Base-by-base conservation (phyloP, 306 rosid genomes). In the Cucurbita moschata region DNA sequence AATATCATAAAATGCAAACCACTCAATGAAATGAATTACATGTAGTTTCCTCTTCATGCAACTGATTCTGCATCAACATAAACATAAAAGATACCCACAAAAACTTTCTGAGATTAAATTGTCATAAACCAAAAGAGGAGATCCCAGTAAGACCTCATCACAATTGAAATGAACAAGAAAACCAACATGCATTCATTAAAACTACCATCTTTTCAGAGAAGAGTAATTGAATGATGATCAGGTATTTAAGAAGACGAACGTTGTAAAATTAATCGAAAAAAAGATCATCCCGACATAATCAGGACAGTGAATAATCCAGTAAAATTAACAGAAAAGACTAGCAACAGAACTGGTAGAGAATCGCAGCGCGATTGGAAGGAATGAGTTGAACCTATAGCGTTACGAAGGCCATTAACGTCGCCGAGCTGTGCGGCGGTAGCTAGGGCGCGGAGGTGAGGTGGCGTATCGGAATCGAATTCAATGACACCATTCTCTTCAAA, bases 361-460 rank as follows among this genome's bases (percentile, higher is more conserved):
- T 67, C 12, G 19, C 26, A 43, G 55, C 4, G 16, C 2, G 21
- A n/a, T 37, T 13, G 55, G 7, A 73, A 51, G 15, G 44, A 53
- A 67, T 63, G 30, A 64, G 23, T 49, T 46, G 60, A 71, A 94
- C 98, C 97, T 12, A 94, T 84, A 80, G 98, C 96, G 35, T 18
- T 80, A 68, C 96, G 88, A 56, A 94, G 92, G 65, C 84, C 87
- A 60, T 75, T 50, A 42, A 61, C 40, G 81, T 87, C 86, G 77
- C 97, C 98, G 44, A 40, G 58, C 82, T 87, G 77, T 67, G 87
- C 77, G 54, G 96, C 97, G 72, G 72, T 63, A 55, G 86, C 82
- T 75, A 94, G 82, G 86, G 85, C 88, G 35, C 85, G 93, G 64
- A 94, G 94, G 79, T 90, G 90, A 57, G 94, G 94, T 61, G 96